These are phyloP conservation scores for Brassica juncea DNA, from an alignment of 345 rosid genomes.

Conservation along the genomic window DNA sequence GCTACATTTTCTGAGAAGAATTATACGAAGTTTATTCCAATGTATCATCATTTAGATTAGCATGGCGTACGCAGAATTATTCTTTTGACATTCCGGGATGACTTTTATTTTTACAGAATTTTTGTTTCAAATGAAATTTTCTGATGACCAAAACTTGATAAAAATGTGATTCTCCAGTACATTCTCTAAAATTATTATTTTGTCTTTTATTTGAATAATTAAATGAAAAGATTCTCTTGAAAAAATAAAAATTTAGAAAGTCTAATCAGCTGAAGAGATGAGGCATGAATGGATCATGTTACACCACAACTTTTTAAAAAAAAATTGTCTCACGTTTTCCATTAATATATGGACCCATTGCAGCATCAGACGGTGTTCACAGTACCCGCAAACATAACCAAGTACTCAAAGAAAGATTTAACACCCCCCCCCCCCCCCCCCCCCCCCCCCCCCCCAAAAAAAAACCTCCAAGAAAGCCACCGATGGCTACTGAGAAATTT, in stretches of 20 bases:
- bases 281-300: slow-evolving; percentile 34
- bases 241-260: neutral
- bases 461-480: neutral
- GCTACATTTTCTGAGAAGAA: too few relatives aligned
- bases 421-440: too few relatives aligned
- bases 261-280: slow-evolving; percentile 20
- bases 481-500: slow-evolving; percentile 61
- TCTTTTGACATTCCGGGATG: too few relatives aligned
- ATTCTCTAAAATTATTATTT: too few relatives aligned
- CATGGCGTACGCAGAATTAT: too few relatives aligned
- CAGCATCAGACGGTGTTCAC: neutral
- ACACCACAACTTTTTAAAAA: neutral
- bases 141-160: too few relatives aligned
- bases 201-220: neutral
- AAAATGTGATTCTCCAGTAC: too few relatives aligned
- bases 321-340: neutral
- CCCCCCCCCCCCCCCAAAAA: too few relatives aligned
- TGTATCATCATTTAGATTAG: too few relatives aligned
- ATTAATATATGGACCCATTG: neutral
- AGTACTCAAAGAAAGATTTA: neutral
- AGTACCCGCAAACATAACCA: neutral
- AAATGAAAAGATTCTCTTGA: neutral
- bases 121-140: too few relatives aligned
- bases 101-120: too few relatives aligned
- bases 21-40: too few relatives aligned